A percentile compares a stretch with the other conserved stretches of the same genome.
Conservation (phyloP, 2,329 filamentous ascomycete species). For the Talaromyces sp. region DNA sequence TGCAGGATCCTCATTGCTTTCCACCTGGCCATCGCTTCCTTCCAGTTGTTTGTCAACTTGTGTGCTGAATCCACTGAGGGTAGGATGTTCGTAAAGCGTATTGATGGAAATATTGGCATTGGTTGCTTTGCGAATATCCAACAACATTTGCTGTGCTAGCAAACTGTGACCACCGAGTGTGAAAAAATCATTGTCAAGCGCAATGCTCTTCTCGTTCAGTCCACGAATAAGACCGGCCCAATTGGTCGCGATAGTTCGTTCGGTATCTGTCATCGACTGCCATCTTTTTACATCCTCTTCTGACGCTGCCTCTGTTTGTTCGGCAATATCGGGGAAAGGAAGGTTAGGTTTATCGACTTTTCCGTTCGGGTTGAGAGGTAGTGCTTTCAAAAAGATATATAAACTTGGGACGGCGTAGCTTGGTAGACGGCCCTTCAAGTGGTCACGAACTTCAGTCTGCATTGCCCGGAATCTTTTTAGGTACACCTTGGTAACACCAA, state of each 20-base stretch:
- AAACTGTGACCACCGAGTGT: slow-evolving; percentile 77
- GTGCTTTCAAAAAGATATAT: slow-evolving; percentile 64
- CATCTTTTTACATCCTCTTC: slow-evolving; percentile 43
- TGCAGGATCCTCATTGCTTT: slow-evolving; percentile 42
- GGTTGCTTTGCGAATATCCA: slow-evolving; percentile 60
- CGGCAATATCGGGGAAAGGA: slow-evolving; percentile 71
- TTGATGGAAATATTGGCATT: slow-evolving; percentile 65
- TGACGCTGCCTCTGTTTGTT: slow-evolving; percentile 55
- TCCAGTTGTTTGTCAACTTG: slow-evolving; percentile 24
- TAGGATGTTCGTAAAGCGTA: slow-evolving; percentile 64
- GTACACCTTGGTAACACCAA: slow-evolving; percentile 13
- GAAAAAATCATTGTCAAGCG: slow-evolving; percentile 63
- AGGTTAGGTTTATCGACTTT: slow-evolving; percentile 76
- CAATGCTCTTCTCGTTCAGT: slow-evolving; percentile 63
- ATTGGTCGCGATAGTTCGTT: slow-evolving; percentile 62
- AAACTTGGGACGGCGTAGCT: slow-evolving; percentile 70
- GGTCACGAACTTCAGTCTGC: slow-evolving; percentile 57
- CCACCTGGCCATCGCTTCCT: slow-evolving; percentile 42
- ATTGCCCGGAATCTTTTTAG: slow-evolving; percentile 58
- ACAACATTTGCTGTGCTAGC: slow-evolving; percentile 73
- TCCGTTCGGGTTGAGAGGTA: slow-evolving; percentile 79
- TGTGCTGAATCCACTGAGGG: slow-evolving; percentile 55
- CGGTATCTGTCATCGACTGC: slow-evolving; percentile 49
- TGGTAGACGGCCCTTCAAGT: slow-evolving; percentile 67
- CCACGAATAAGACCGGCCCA: slow-evolving; percentile 68